phyloP scores from a whole-genome alignment of 176 grass and related monocot genomes.

The Luzula sylvatica region DNA sequence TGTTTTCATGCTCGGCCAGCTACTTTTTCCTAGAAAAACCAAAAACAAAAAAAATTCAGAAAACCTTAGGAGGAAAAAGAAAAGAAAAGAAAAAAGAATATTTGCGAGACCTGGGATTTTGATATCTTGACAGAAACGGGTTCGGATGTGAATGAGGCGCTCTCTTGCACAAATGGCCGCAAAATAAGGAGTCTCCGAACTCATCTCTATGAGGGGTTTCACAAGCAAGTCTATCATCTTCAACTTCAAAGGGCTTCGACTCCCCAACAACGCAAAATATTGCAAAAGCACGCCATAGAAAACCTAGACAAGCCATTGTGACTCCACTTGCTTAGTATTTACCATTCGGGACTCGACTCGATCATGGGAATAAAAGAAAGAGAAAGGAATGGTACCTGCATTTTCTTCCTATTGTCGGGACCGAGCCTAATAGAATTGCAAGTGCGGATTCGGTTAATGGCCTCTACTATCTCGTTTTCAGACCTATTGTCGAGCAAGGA shows the following conservation, averaged over 20 bases:
- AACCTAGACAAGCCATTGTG: constrained; percentile 44
- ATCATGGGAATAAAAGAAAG: not conserved
- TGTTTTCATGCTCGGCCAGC: constrained; percentile 91
- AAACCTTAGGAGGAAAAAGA: constrained; percentile 10
- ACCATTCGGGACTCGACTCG: not conserved
- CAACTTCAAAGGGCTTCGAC: constrained; percentile 51
- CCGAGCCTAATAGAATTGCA: constrained; percentile 91
- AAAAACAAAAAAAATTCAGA: constrained; percentile 5
- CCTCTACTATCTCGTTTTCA: constrained; percentile 70
- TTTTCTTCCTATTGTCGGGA: constrained; percentile 82
- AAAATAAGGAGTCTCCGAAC: constrained; percentile 87
- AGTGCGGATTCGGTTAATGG: constrained; percentile 63
- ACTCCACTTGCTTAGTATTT: not conserved
- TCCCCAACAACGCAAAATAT: constrained; percentile 79
- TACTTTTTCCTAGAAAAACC: constrained; percentile 44
- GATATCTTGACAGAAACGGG: constrained; percentile 63
- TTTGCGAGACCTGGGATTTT: constrained; percentile 55
- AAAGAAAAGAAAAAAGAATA: constrained; percentile 13
- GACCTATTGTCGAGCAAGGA: constrained; percentile 67
- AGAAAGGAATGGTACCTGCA: constrained; percentile 50
- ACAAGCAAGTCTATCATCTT: constrained; percentile 76
- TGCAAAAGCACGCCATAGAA: constrained; percentile 92
- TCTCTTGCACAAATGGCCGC: constrained; percentile 89
- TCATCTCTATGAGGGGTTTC: constrained; percentile 92
- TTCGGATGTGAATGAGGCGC: constrained; percentile 50